Evolutionary conservation across 495 filamentous ascomycete species (phyloP).

Genomic region (Penicillium fimorum): DNA sequence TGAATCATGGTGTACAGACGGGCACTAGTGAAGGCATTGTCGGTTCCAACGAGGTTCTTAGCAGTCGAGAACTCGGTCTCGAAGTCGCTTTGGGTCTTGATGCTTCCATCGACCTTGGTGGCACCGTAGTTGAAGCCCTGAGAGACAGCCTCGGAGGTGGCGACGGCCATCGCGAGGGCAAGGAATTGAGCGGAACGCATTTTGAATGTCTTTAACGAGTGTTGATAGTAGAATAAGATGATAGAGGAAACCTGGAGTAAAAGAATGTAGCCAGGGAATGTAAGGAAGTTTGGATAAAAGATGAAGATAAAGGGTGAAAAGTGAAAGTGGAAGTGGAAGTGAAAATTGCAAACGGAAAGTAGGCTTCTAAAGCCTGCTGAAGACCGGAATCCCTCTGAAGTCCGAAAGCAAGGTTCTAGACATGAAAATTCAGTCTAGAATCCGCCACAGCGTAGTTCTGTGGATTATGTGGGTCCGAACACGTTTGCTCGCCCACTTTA

Average conservation of each 20-base stretch:
- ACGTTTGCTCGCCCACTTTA: conserved; percentile 11
- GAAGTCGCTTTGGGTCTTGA: conserved; percentile 65
- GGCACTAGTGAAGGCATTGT: conserved; percentile 70
- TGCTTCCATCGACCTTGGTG: conserved; percentile 57
- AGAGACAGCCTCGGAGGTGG: conserved; percentile 47
- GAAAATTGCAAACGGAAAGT: conserved; percentile 6
- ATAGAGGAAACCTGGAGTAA: conserved; percentile 3
- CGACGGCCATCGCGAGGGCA: conserved; percentile 45
- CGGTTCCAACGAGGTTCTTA: conserved; percentile 64
- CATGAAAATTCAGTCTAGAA: conserved; percentile 12
- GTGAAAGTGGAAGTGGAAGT: conserved; percentile 1
- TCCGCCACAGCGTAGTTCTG: conserved; percentile 8
- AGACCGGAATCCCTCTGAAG: conserved; percentile 4
- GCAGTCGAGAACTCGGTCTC: conserved; percentile 68
- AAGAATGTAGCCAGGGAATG: conserved; percentile 15
- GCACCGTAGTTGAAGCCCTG: conserved; percentile 86
- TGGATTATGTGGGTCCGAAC: conserved; percentile 3
- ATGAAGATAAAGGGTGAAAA: conserved; percentile 8
- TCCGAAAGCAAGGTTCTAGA: conserved; percentile 2
- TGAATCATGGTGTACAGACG: conserved; percentile 65
- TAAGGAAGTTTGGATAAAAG: not conserved
- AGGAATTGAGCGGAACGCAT: conserved; percentile 41
- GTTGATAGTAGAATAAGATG: conserved; percentile 1
- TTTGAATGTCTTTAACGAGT: conserved; percentile 19
- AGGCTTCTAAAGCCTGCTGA: not conserved